Base-by-base conservation (phyloP, 176 grass and related monocot species). In the Chloris gayana region DNA sequence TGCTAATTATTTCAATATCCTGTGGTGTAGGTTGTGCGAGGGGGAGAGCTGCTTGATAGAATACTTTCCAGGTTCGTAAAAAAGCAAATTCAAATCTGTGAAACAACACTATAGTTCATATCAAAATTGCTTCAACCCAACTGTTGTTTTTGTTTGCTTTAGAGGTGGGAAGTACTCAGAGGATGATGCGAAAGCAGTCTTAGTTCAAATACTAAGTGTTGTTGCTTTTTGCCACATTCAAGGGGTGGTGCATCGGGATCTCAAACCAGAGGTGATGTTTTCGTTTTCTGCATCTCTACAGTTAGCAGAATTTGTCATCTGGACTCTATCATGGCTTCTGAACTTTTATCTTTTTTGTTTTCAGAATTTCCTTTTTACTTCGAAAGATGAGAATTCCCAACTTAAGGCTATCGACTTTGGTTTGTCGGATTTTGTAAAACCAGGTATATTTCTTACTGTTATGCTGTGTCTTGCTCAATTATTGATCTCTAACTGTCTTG, bases 281-380 rank as follows among this genome's bases (percentile, higher is more conserved):
- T 67, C n/a, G n/a, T 79, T 13, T 50, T 15, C 5, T 62, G 18
- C 74, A 51, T 71, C 41, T 66, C 39, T 69, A 21, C 7, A 27
- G 2, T 72, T 39, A 41, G 26, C 32, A 21, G 30, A 62, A 18
- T 65, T 83, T 73, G 45, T 18, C 31, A 74, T 70, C 27, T 50
- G 74, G 24, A 54, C 5, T 22, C 26, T 72, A 61, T 26, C 26
- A 82, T 56, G 63, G 6, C 15, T 73, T 74, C 53, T 83, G 70
- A 88, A 67, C 9, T 80, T 1, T 68, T 81, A 1, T 64, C n/a
- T 17, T n/a, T 33, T 24, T 18, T 49, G 9, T 83, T 24, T 65
- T 73, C 89, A 94, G 92, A 94, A 94, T 82, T 94, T 94, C 75
- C 92, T 94, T 63, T 94, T 94, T 69, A 89, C 86, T 64, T 91